phyloP scores from a whole-genome alignment of 148 eudicot species.

The Vaccinium corymbosum region DNA sequence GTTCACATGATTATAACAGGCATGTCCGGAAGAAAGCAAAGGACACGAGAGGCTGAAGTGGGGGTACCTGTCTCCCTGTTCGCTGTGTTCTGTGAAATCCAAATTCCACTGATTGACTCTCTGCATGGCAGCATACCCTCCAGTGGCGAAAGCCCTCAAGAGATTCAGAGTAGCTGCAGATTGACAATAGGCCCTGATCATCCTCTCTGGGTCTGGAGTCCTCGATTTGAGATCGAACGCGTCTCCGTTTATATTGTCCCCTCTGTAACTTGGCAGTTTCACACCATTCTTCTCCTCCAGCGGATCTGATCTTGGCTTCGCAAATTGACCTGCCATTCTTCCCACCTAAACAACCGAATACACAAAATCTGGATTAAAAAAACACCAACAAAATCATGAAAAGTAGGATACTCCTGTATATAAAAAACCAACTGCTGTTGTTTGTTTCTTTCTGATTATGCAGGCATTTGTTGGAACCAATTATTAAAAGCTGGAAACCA shows the following conservation, averaged over 20 bases:
- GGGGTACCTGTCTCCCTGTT: constrained; percentile 82
- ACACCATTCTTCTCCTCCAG: constrained; percentile 50
- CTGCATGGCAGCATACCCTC: constrained; percentile 93
- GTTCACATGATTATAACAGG: neutral
- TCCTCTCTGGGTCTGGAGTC: constrained; percentile 80
- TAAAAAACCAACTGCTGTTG: neutral
- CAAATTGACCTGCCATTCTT: constrained; percentile 97
- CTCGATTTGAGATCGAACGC: constrained; percentile 43
- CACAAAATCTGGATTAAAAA: neutral
- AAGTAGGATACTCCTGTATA: neutral
- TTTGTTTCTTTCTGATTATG: neutral
- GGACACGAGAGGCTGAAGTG: neutral
- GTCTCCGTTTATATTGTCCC: constrained; percentile 51
- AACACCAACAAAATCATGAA: neutral
- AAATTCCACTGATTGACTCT: constrained; percentile 87
- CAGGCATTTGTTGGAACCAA: neutral
- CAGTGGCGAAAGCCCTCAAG: constrained; percentile 89
- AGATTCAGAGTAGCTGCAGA: constrained; percentile 87
- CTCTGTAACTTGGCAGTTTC: constrained; percentile 55
- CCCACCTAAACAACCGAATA: constrained; percentile 48
- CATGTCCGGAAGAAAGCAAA: neutral
- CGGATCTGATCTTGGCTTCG: constrained; percentile 51
- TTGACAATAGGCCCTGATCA: constrained; percentile 92
- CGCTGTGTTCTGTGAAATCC: constrained; percentile 77
- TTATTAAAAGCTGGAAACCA: neutral